Evolutionary conservation across 23 red algal species (phyloP).

Genomic region (Gracilariopsis chorda): DNA sequence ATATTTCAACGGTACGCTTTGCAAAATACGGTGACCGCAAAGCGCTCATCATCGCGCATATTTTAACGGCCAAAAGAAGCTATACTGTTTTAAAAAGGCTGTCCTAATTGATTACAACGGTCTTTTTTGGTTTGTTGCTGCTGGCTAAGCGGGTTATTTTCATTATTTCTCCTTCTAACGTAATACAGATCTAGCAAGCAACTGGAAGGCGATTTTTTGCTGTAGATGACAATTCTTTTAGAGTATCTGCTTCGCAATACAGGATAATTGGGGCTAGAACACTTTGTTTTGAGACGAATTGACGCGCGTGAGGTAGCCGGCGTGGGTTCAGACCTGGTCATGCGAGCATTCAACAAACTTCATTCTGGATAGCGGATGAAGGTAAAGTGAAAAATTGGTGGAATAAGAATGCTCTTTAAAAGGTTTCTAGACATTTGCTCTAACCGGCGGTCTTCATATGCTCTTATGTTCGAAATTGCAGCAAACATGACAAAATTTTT

Average conservation of each 20-base stretch:
- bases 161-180: neutral
- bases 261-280: neutral
- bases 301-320: neutral
- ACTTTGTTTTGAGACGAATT: neutral
- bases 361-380: neutral
- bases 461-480: neutral
- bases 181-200: neutral
- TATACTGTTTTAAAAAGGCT: conserved; percentile 6
- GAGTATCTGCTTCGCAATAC: neutral
- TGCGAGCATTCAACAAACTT: neutral
- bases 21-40: neutral
- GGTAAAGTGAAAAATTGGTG: neutral
- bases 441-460: neutral
- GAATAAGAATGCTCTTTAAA: neutral
- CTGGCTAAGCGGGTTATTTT: neutral
- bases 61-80: neutral
- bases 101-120: neutral
- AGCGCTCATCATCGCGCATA: neutral
- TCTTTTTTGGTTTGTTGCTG: neutral
- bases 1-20: neutral
- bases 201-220: neutral
- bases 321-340: neutral
- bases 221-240: neutral
- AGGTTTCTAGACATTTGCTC: neutral
- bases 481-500: neutral